Evolutionary conservation across 1,284 basidiomycete genomes (phyloP), one percentile per base, ranked within the genome.

Genomic region (Boletellus deceptivus): DNA sequence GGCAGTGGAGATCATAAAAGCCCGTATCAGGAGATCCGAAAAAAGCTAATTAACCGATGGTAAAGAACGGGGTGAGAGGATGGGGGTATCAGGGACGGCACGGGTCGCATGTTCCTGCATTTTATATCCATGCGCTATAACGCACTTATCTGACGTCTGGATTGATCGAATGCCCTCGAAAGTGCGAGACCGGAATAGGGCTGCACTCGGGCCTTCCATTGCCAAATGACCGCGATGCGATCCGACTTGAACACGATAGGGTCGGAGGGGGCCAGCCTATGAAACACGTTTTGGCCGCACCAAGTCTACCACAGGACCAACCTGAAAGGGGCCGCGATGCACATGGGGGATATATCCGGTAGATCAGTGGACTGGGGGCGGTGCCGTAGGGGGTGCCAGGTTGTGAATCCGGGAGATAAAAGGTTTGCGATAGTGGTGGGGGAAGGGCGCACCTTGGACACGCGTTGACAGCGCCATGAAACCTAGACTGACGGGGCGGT

Each of bases 401-500:
- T 46, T 17, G 51, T 55, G 55, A 56, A 52, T 63, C 55, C 36
- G 52, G 50, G 51, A 67, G 54, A 49, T 53, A 52, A 61, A 48
- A 48, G 53, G 31, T 38, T 49, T 60, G 48, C 39, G 54, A 61
- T 65, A 37, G 42, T 50, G 36, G 61, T 60, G 55, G 60, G 53
- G 52, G 40, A 65, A 64, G 35, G 33, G 57, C 63, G 53, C 66
- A 68, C 68, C 60, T 60, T 47, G 50, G 39, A 57, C 68, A 57
- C 64, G 46, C 70, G 64, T 67, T 59, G 59, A 60, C 67, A 55
- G 58, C 56, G 61, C 56, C 54, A 63, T 68, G 67, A 68, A 65
- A 68, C 66, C 64, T 64, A 67, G 61, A 51, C 36, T 67, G 66
- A 67, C 49, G 55, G 52, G 55, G 67, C 52, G 53, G 34, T 35